A percentile compares a stretch with the other conserved stretches of the same genome.
phyloP scores from a whole-genome alignment of 306 rosid species.

The Ormosia emarginata region DNA sequence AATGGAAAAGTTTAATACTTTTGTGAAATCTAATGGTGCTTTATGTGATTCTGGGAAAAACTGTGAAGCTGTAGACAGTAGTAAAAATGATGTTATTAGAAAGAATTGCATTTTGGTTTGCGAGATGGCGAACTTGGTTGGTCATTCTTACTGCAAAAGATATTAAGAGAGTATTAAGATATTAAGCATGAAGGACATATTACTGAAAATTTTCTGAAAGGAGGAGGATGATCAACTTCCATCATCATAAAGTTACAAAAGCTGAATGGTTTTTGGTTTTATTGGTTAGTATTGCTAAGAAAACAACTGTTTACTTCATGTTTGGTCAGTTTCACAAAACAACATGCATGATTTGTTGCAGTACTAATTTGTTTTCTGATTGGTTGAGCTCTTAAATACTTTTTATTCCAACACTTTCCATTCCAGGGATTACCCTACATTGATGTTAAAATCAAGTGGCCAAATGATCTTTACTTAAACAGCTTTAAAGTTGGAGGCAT shows the following conservation, averaged over 20 bases:
- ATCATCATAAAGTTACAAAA: neutral
- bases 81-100: neutral
- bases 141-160: neutral
- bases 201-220: neutral
- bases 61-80: neutral
- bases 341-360: neutral
- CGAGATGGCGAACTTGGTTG: neutral
- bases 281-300: neutral
- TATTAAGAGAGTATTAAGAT: neutral
- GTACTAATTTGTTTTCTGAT: constrained; percentile 1
- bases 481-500: constrained; percentile 91
- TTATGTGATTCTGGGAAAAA: neutral
- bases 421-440: constrained; percentile 78
- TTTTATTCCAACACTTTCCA: constrained; percentile 16
- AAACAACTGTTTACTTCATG: neutral
- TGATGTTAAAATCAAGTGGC: constrained; percentile 96
- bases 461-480: constrained; percentile 86
- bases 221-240: neutral
- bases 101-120: neutral
- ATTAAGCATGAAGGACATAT: neutral
- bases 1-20: neutral
- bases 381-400: constrained; percentile 9
- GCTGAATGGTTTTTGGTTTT: neutral
- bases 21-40: constrained; percentile 1
- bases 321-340: neutral